Evolutionary conservation across 2,329 filamentous ascomycete species (phyloP), one percentile per base, ranked within the genome.

Genomic region (Sporothrix pseudoabietina): DNA sequence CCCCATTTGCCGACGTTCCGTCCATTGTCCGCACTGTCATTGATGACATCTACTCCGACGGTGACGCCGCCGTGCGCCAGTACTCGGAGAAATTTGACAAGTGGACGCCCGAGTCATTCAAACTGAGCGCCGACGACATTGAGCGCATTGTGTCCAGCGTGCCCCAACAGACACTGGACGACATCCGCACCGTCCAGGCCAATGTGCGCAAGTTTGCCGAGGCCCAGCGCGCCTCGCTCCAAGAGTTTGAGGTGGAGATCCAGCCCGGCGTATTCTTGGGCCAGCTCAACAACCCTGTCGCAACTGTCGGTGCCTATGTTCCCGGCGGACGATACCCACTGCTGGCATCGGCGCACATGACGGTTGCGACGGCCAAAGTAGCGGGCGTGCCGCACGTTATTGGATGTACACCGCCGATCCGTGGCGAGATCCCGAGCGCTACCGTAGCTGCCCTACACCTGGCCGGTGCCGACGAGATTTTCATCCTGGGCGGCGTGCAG

Each of bases 81-180:
- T 87, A 87, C 77, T 85, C 83, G 0, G 82, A 86, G 71, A 85
- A 86, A 75, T 88, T 88, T 73, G 86, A 88, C 77, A 84, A 84
- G 73, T 88, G 86, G 86, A 81, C 81, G 1, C 86, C 86, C 0
- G 49, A 77, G 0, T 82, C 81, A 0, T 88, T 87, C 80, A 85
- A 83, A 74, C 82, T 88, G 3, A 85, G 84, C 0, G 72, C 78
- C 2, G 76, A 76, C 0, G 80, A 87, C 22, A 87, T 87, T 54
- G 78, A 84, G 12, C 78, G 82, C 0, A 80, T 82, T 52, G 84
- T 87, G n/a, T 77, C 82, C 1, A 78, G 80, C 19, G 82, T 86
- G 0, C 80, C 84, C 0, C 76, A 80, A 10, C 86, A 88, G 77
- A 84, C 78, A 0, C 77, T 83, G 69, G 73, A 76, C 5, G 81